Conservation (phyloP, 148 eudicot genomes). For the Diospyros kaki region DNA sequence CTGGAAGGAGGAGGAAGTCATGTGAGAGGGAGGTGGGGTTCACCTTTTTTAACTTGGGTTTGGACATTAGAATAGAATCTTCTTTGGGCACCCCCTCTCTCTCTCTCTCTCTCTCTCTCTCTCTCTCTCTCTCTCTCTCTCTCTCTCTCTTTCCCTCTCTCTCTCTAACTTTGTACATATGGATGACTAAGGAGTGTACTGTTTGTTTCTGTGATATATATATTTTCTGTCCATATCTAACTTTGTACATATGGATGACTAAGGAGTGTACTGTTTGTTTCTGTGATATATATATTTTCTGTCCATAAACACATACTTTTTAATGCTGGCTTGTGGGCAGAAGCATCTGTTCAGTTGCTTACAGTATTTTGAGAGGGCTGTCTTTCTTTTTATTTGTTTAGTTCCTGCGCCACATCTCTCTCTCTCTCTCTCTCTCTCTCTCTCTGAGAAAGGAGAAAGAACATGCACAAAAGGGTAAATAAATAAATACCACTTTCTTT, state of each 20-base stretch:
- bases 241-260: not conserved
- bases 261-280: not conserved
- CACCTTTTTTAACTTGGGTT: conserved; percentile 21
- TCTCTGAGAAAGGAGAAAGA: not conserved
- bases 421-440: not conserved
- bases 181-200: not conserved
- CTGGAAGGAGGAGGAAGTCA: conserved; percentile 27
- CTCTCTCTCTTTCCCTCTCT: conserved; percentile 20
- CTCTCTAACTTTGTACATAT: not conserved
- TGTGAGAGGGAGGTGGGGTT: conserved; percentile 43
- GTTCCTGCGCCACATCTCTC: not conserved
- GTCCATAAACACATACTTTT: not conserved
- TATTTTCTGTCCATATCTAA: not conserved
- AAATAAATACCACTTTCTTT: too few relatives aligned
- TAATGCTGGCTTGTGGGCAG: conserved; percentile 3
- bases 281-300: not conserved
- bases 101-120: conserved; percentile 20
- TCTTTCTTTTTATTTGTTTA: conserved; percentile 12
- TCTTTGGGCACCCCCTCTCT: conserved; percentile 30
- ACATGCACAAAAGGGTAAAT: too few relatives aligned
- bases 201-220: not conserved
- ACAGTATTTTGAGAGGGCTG: not conserved
- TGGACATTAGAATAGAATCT: conserved; percentile 62
- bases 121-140: conserved; percentile 14
- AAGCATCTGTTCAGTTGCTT: conserved; percentile 7